phyloP scores from a whole-genome alignment of 2,329 filamentous ascomycete genomes.

The Penicillium janthinellum region DNA sequence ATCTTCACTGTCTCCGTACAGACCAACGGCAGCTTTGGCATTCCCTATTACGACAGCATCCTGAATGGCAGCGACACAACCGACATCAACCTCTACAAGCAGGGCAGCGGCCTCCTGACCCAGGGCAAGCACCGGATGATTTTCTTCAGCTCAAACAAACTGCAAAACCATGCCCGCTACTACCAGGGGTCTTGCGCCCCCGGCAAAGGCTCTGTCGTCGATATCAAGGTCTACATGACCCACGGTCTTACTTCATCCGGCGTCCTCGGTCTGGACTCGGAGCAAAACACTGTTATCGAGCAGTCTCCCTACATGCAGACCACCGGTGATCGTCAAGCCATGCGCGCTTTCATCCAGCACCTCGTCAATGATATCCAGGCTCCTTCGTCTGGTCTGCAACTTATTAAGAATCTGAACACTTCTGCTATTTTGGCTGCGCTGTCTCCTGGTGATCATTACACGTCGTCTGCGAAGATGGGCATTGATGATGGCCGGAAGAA shows the following conservation, averaged over 20 bases:
- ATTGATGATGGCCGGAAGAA: slow-evolving; percentile 56
- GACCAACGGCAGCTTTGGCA: slow-evolving; percentile 23
- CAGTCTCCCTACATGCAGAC: slow-evolving; percentile 30
- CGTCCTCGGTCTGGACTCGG: slow-evolving; percentile 25
- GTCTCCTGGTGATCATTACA: slow-evolving; percentile 51
- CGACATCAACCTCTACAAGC: slow-evolving; percentile 29
- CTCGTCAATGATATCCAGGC: slow-evolving; percentile 25
- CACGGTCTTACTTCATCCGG: slow-evolving; percentile 32
- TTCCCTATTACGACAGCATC: slow-evolving; percentile 20
- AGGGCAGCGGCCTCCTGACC: slow-evolving; percentile 23
- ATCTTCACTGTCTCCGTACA: slow-evolving; percentile 26
- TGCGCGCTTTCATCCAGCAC: slow-evolving; percentile 23
- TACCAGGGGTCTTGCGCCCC: slow-evolving; percentile 30
- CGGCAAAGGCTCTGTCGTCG: slow-evolving; percentile 18
- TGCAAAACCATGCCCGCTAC: slow-evolving; percentile 30
- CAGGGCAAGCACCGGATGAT: slow-evolving; percentile 31
- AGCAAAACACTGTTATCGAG: slow-evolving; percentile 30
- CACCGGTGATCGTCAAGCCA: slow-evolving; percentile 25
- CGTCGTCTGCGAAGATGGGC: slow-evolving; percentile 63
- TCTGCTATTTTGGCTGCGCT: slow-evolving; percentile 35
- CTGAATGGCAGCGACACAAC: slow-evolving; percentile 21
- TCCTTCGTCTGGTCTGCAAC: slow-evolving; percentile 18
- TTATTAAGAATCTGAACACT: slow-evolving; percentile 28
- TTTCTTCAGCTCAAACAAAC: slow-evolving; percentile 30
- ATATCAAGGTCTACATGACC: slow-evolving; percentile 31